phyloP scores from a whole-genome alignment of 2,329 filamentous ascomycete species.

The Hirsutella thompsonii region DNA sequence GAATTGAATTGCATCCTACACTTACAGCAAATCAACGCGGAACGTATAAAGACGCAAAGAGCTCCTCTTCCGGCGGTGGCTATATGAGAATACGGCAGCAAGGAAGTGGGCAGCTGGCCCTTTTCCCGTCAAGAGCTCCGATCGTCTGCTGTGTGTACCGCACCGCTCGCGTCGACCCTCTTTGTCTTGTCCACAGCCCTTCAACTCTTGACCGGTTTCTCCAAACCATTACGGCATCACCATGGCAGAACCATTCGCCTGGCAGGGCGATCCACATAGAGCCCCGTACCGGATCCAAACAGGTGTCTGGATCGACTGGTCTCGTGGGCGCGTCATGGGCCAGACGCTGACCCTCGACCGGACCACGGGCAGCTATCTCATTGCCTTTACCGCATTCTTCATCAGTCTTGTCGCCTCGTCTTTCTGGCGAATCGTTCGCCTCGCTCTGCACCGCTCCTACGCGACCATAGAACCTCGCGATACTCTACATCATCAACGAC shows the following conservation, averaged over 20 bases:
- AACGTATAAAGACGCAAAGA: too few relatives aligned
- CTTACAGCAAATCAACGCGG: too few relatives aligned
- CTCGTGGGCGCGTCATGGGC: neutral
- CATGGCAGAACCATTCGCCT: neutral
- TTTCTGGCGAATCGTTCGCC: neutral
- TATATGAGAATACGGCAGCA: too few relatives aligned
- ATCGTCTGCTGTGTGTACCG: too few relatives aligned
- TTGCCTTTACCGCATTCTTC: neutral
- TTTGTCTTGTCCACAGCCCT: neutral
- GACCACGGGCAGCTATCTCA: neutral
- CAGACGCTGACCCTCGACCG: neutral
- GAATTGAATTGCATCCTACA: too few relatives aligned
- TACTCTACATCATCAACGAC: neutral
- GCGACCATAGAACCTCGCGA: neutral
- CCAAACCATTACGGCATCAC: neutral
- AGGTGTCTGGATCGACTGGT: constrained; percentile 8
- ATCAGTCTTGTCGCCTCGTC: neutral
- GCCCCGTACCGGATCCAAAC: neutral
- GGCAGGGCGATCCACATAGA: neutral
- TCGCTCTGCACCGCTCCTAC: neutral
- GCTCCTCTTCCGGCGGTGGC: too few relatives aligned
- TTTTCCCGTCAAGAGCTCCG: too few relatives aligned
- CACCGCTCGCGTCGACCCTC: too few relatives aligned
- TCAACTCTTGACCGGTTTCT: neutral
- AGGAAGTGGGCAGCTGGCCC: too few relatives aligned